Conservation (phyloP, 768 basidiomycete genomes). For the Rhizopogon vinicolor region DNA sequence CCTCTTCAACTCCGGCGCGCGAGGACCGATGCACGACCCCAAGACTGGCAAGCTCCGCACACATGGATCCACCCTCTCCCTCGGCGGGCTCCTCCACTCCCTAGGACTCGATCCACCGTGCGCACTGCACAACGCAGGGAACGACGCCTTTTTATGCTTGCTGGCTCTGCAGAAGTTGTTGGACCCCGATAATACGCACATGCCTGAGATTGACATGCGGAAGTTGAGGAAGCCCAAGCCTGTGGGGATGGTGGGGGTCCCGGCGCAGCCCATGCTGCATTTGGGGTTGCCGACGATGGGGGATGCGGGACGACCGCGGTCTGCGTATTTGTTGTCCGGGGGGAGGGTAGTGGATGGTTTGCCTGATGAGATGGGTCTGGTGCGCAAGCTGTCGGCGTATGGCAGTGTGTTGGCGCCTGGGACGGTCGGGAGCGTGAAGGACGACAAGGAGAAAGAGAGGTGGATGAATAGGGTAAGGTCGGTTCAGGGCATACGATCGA, state of each 20-base stretch:
- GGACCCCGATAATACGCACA: conserved; percentile 44
- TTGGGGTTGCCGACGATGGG: neutral
- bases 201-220: conserved; percentile 3
- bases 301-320: neutral
- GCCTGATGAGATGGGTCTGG: conserved; percentile 37
- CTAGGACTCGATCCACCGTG: conserved; percentile 38
- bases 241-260: conserved; percentile 9
- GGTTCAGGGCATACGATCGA: neutral
- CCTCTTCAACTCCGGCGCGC: conserved; percentile 53
- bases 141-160: conserved; percentile 69
- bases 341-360: conserved; percentile 12
- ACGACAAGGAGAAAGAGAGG: neutral
- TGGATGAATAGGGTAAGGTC: neutral
- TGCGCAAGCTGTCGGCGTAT: conserved; percentile 22
- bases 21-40: conserved; percentile 59
- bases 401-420: neutral
- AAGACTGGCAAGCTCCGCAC: conserved; percentile 49
- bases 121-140: conserved; percentile 69
- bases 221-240: conserved; percentile 4
- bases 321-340: conserved; percentile 4
- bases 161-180: conserved; percentile 67
- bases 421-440: neutral
- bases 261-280: neutral
- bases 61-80: conserved; percentile 52
- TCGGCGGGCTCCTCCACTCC: conserved; percentile 59